These are phyloP conservation scores for Musa balbisiana DNA, from an alignment of 202 grass and related monocot species.

Conservation along the genomic window DNA sequence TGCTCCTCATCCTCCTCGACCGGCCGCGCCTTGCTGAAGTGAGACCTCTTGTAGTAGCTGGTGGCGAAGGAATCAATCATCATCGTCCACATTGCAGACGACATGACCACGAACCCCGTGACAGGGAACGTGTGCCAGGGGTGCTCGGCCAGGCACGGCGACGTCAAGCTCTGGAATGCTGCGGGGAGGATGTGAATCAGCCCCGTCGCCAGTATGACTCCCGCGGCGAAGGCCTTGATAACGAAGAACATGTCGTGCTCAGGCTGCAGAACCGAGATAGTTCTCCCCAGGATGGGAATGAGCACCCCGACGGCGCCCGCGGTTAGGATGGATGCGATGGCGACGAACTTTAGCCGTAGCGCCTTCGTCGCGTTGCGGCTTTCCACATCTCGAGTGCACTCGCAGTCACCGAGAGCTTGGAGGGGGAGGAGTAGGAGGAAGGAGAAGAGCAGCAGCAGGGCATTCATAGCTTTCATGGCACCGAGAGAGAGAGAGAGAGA, in stretches of 20 bases:
- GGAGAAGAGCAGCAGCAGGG: too few species aligned
- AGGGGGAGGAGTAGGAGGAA: too few species aligned
- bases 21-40: constrained; percentile 75
- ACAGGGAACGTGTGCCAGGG: constrained; percentile 47
- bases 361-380: neutral
- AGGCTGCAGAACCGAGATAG: neutral
- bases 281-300: neutral
- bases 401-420: too few species aligned
- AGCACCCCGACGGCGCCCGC: neutral
- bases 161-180: too few species aligned
- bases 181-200: constrained; percentile 1
- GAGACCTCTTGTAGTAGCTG: constrained; percentile 60
- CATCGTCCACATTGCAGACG: constrained; percentile 60
- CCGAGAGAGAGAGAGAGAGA: too few species aligned
- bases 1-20: constrained; percentile 41
- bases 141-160: neutral
- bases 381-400: neutral
- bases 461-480: too few species aligned
- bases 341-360: neutral
- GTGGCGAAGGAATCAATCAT: constrained; percentile 75
- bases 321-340: neutral
- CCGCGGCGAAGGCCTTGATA: neutral
- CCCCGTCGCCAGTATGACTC: neutral
- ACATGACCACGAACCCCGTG: constrained; percentile 62
- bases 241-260: constrained; percentile 3